A percentile compares a stretch with the other conserved stretches of the same genome.
These are phyloP conservation scores for Saccharomyces hybrid DNA, from an alignment of 1,139 yeast species.

Conservation along the genomic window DNA sequence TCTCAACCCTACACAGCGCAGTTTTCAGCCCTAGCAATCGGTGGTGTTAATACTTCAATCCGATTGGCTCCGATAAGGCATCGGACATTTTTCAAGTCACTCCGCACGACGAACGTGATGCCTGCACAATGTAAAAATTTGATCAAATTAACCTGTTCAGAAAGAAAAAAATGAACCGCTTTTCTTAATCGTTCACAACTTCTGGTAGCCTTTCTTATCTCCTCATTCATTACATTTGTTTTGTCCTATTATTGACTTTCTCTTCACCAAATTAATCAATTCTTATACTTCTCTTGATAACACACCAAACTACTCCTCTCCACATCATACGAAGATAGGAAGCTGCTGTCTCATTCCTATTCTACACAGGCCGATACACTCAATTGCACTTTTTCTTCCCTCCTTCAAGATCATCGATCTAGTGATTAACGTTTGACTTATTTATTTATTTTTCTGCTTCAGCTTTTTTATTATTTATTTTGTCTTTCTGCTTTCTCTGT, in stretches of 20 bases:
- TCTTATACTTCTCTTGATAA: not conserved
- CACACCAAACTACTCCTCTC: not conserved
- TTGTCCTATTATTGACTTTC: not conserved
- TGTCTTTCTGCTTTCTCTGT: not conserved
- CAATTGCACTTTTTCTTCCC: not conserved
- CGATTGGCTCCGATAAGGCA: not conserved
- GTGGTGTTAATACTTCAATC: not conserved
- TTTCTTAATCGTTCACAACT: not conserved
- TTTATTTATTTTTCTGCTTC: conserved; percentile 2
- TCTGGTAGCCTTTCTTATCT: not conserved
- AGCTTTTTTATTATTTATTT: not conserved
- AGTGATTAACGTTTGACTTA: not conserved
- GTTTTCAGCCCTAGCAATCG: not conserved
- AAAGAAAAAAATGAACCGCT: not conserved
- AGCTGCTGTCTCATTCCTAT: not conserved
- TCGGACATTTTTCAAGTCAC: not conserved
- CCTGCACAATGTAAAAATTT: not conserved
- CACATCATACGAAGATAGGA: not conserved
- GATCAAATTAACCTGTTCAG: not conserved
- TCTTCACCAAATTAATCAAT: not conserved
- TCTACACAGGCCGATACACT: not conserved
- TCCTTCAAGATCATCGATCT: not conserved
- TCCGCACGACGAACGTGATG: not conserved
- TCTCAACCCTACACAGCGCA: not conserved
- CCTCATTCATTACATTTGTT: not conserved